Evolutionary conservation across 768 basidiomycete genomes (phyloP), one percentile per base, ranked within the genome.

Genomic region (Termitomyces sp.): DNA sequence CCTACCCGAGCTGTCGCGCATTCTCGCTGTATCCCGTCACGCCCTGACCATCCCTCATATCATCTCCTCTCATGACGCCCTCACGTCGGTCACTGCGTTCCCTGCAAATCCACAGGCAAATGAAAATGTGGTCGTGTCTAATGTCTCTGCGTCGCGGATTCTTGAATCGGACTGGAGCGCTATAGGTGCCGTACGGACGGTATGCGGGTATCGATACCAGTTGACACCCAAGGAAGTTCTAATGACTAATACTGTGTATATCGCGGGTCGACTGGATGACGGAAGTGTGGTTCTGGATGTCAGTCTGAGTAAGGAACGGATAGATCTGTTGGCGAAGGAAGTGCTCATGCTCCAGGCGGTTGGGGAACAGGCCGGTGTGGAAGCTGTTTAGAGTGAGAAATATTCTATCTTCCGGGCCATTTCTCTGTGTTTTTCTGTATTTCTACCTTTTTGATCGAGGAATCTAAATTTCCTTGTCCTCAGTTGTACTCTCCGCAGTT

Each of bases 101-200:
- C 75, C 73, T 0, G 64, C 63, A 10, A 69, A 71, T 42, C 70
- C 69, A 0, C 57, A 58, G 20, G 73, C 72, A 7, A 56, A 72
- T 27, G 75, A 76, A 49, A 71, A 69, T 0, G 52, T 78, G 15
- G 56, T 68, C 2, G 33, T 77, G 1, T 75, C 73, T 31, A 75
- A 76, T 54, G 72, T 76, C 18, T 74, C 73, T 23, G 71, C 70
- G 7, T 73, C 73, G 12, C 67, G 72, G 16, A 76, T 75, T 32
- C 39, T 76, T 11, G 73, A 76, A 43, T 53, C 71, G 3, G 73
- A 76, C 50, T 76, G 75, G 76, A 67, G 60, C 13, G 44, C 64
- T 2, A 50, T 71, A 3, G 73, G 75, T 2, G 69, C 65, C 1
- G 58, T 57, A 39, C 61, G 63, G 35, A 77, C 75, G 0, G 20